A percentile compares a stretch with the other conserved stretches of the same genome.
phyloP scores from a whole-genome alignment of 2,329 filamentous ascomycete genomes.

The Blastomyces parvus region DNA sequence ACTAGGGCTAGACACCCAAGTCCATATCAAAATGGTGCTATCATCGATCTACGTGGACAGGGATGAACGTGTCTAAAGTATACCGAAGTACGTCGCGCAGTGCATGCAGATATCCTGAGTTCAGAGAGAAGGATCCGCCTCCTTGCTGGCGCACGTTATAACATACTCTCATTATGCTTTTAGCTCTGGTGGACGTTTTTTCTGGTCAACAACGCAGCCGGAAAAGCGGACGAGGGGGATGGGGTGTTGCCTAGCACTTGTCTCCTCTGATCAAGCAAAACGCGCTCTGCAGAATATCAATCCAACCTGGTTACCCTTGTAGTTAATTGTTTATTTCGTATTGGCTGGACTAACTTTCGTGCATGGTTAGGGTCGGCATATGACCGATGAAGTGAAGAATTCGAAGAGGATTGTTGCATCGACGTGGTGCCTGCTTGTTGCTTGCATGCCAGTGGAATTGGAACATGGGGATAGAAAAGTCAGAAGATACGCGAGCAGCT shows the following conservation, averaged over 20 bases:
- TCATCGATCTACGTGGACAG: not conserved
- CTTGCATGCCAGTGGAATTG: not conserved
- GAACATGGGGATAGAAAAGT: not conserved
- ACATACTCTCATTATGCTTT: not conserved
- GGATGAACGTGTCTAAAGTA: not conserved
- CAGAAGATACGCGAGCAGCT: not conserved
- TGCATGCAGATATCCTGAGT: not conserved
- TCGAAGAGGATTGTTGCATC: not conserved
- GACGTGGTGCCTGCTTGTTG: not conserved
- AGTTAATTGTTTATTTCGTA: not conserved
- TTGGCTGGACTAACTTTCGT: not conserved
- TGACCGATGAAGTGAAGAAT: not conserved
- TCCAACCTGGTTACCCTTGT: not conserved
- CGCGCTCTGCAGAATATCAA: not conserved
- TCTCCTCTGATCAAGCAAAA: not conserved
- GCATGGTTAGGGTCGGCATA: not conserved
- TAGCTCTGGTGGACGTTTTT: not conserved
- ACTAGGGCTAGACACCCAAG: not conserved
- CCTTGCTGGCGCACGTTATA: not conserved
- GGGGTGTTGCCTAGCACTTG: not conserved
- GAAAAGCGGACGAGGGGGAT: not conserved
- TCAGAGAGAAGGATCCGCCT: no score
- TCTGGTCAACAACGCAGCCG: not conserved
- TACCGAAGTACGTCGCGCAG: not conserved
- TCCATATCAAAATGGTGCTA: not conserved